Percentiles rank a stretch among this genome's conserved stretches.
These are phyloP conservation scores for Irpex sp. DNA, from an alignment of 1,284 basidiomycete genomes.

Conservation along the genomic window DNA sequence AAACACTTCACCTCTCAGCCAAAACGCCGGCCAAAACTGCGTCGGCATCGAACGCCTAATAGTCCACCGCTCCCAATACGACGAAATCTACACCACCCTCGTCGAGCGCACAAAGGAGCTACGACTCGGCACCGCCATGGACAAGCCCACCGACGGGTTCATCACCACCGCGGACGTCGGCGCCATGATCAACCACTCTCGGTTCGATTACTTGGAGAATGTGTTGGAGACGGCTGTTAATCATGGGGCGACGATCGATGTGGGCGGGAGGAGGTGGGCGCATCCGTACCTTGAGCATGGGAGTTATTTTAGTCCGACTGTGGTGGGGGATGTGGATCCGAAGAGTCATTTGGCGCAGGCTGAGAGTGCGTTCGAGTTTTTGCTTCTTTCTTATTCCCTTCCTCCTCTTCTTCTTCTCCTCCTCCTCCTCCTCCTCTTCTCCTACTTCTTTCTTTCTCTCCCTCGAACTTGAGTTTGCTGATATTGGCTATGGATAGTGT, in stretches of 20 bases:
- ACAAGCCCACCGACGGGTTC: constrained; percentile 60
- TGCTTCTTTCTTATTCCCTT: neutral
- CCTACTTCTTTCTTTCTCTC: too few relatives aligned
- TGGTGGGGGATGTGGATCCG: constrained; percentile 79
- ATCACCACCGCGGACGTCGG: constrained; percentile 75
- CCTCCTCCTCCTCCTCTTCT: too few relatives aligned
- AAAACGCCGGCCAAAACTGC: constrained; percentile 94
- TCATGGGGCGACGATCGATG: constrained; percentile 66
- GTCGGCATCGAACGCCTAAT: constrained; percentile 94
- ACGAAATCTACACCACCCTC: constrained; percentile 68
- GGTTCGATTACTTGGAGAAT: constrained; percentile 71
- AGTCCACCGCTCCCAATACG: constrained; percentile 75
- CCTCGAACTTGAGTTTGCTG: too few relatives aligned
- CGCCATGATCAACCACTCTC: constrained; percentile 69
- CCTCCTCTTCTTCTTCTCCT: too few relatives aligned
- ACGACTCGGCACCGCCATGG: constrained; percentile 67
- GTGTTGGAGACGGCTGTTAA: constrained; percentile 71
- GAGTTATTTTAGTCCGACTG: constrained; percentile 84
- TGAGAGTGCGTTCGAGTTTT: constrained; percentile 57
- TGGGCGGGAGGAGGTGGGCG: constrained; percentile 61
- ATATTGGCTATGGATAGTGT: constrained; percentile 41
- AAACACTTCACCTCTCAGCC: constrained; percentile 42
- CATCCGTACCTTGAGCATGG: constrained; percentile 69
- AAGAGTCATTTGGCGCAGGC: constrained; percentile 75
- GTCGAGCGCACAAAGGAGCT: constrained; percentile 61